Evolutionary conservation across 139 green algal species (phyloP).

Genomic region (Tetraselmis chui): DNA sequence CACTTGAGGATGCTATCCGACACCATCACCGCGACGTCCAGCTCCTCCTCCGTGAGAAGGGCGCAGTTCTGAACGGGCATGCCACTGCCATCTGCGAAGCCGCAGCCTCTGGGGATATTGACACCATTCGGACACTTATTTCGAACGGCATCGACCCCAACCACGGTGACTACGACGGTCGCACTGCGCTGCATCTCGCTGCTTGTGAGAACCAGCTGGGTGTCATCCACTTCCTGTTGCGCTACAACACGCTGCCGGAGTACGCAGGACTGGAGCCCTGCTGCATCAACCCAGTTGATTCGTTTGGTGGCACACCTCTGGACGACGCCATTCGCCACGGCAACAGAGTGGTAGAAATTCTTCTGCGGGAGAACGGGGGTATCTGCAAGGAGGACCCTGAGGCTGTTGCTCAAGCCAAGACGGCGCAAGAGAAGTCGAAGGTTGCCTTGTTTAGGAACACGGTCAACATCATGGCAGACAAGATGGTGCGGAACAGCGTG

Average conservation of each 20-base stretch:
- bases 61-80: slow-evolving; percentile 7
- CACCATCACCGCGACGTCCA: slow-evolving; percentile 16
- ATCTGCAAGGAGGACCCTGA: neutral
- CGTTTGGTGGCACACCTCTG: slow-evolving; percentile 28
- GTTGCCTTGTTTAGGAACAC: neutral
- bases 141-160: slow-evolving; percentile 22
- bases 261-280: neutral
- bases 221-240: slow-evolving; percentile 21
- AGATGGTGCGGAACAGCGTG: neutral
- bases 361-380: slow-evolving; percentile 9
- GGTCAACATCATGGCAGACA: neutral
- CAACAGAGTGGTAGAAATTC: slow-evolving; percentile 10
- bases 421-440: neutral
- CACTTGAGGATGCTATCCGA: slow-evolving; percentile 1
- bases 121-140: slow-evolving; percentile 18
- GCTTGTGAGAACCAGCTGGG: slow-evolving; percentile 19
- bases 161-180: slow-evolving; percentile 22
- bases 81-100: slow-evolving; percentile 20
- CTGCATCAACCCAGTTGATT: slow-evolving; percentile 21
- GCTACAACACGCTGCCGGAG: neutral
- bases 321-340: slow-evolving; percentile 29
- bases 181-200: slow-evolving; percentile 34
- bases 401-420: neutral
- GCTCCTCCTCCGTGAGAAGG: slow-evolving; percentile 13
- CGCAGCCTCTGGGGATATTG: slow-evolving; percentile 18